Percentiles rank a stretch among this genome's conserved stretches.
Evolutionary conservation across 176 grass and related monocot genomes (phyloP).

Genomic region (Musa itinerans): DNA sequence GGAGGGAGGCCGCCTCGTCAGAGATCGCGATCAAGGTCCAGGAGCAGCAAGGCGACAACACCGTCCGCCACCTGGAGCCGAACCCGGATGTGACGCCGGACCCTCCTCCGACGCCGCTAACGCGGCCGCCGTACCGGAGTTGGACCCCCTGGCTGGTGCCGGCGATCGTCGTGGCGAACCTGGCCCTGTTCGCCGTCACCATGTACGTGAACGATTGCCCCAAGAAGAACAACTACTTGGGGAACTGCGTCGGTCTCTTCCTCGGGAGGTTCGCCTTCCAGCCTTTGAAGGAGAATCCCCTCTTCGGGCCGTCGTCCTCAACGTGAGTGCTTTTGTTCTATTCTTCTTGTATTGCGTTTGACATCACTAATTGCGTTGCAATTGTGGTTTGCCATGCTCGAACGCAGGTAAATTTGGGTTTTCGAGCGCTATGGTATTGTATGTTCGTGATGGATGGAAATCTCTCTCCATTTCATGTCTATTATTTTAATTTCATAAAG

Average conservation of each 20-base stretch:
- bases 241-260: slow-evolving; percentile 22
- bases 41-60: not conserved
- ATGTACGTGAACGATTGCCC: slow-evolving; percentile 97
- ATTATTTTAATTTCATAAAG: no score
- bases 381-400: no score
- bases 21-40: slow-evolving; percentile 1
- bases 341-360: no score
- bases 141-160: slow-evolving; percentile 89
- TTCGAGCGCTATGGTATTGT: not conserved
- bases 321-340: slow-evolving; percentile 39
- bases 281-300: slow-evolving; percentile 80
- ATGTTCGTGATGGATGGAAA: no score
- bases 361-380: no score
- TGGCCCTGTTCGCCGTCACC: slow-evolving; percentile 54
- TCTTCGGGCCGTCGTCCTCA: slow-evolving; percentile 62
- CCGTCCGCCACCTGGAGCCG: no score
- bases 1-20: not conserved
- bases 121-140: slow-evolving; percentile 34
- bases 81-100: not conserved
- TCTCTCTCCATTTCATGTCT: no score
- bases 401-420: not conserved
- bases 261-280: slow-evolving; percentile 95
- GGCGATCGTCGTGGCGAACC: slow-evolving; percentile 41
- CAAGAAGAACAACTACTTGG: slow-evolving; percentile 15
- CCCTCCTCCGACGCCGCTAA: slow-evolving; percentile 1